phyloP scores from a whole-genome alignment of 2,329 filamentous ascomycete species.

The Paracamarosporium sp. region DNA sequence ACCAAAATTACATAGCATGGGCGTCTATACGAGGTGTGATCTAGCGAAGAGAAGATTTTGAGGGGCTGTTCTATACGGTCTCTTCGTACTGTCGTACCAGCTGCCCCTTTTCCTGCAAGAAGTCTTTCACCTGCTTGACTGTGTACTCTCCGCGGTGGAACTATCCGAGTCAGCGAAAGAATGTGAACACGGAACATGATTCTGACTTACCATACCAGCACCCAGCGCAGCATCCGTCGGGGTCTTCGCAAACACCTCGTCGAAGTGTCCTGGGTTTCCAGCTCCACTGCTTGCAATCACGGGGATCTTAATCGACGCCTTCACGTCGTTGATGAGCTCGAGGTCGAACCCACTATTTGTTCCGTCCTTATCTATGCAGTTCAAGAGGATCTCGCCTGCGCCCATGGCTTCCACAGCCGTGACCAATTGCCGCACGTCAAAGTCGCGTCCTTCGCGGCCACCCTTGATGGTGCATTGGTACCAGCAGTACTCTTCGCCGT shows the following conservation, averaged over 20 bases:
- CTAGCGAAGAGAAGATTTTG: background rate
- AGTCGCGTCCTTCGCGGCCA: conserved; percentile 89
- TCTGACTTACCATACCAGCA: conserved; percentile 79
- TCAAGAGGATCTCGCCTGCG: conserved; percentile 89
- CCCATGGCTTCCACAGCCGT: conserved; percentile 96
- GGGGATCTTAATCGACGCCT: conserved; percentile 84
- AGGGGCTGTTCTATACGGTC: conserved; percentile 15
- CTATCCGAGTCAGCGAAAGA: conserved; percentile 43
- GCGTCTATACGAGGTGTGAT: conserved; percentile 2
- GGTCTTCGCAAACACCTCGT: conserved; percentile 87
- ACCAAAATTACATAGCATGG: conserved; percentile 22
- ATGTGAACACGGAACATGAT: background rate
- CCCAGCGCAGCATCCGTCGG: conserved; percentile 90
- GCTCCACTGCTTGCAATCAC: conserved; percentile 96
- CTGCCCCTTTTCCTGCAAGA: conserved; percentile 73
- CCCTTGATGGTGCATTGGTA: conserved; percentile 98
- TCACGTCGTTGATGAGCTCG: conserved; percentile 88
- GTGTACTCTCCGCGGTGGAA: conserved; percentile 97
- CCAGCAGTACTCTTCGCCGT: conserved; percentile 86
- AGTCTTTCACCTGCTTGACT: conserved; percentile 90
- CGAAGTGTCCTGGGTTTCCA: conserved; percentile 85
- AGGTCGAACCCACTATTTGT: conserved; percentile 94
- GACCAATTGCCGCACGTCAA: conserved; percentile 88
- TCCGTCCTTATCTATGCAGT: conserved; percentile 97
- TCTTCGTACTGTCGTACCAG: conserved; percentile 79